Base-by-base conservation (phyloP, 2,329 filamentous ascomycete genomes). In the Mollisiaceae sp. region DNA sequence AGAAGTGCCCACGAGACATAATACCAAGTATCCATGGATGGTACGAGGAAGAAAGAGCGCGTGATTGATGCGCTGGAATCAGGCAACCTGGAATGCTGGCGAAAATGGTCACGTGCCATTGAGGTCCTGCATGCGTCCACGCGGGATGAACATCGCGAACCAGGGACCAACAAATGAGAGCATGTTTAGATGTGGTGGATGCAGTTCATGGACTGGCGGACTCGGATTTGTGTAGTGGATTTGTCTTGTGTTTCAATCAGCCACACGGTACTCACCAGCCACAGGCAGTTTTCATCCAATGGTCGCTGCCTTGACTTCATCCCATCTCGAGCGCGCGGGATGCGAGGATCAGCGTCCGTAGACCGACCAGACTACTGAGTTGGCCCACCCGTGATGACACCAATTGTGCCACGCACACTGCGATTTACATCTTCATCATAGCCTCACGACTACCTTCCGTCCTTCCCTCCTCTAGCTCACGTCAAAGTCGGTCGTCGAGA, bases 381-480 rank as follows among this genome's bases (percentile, higher is more conserved):
- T 50, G 50, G 32, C 18, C 50, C 50, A 54, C 50, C 24, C 55
- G n/a, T 39, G n/a, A 59, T 58, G 45, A 15, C 24, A 15, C 22
- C 57, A 22, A 59, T 60, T 60, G 62, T 43, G 47, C 45, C 41
- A 47, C 38, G 55, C 52, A 43, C 18, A 18, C 36, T n/a, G 8
- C 5, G 18, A 24, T 32, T 52, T 14, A 58, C n/a, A 24, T 20
- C 60, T 68, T 71, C 72, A 73, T 57, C 20, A 73, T 74, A 72
- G 58, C 67, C 63, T 69, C 70, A 50, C 65, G 62, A 60, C 27
- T 32, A 15, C 27, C 57, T n/a, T 22, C 61, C 27, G 27, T 50
- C 27, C 47, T 65, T 70, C 71, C 71, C 70, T 74, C 70, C 70
- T 73, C 69, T 70, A 27, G 50, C 36, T 43, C 64, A n/a, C 27